Percentiles rank a stretch among this genome's conserved stretches.
These are phyloP conservation scores for Hypseocharis bilobata DNA, from an alignment of 441 rosid species.

Conservation along the genomic window DNA sequence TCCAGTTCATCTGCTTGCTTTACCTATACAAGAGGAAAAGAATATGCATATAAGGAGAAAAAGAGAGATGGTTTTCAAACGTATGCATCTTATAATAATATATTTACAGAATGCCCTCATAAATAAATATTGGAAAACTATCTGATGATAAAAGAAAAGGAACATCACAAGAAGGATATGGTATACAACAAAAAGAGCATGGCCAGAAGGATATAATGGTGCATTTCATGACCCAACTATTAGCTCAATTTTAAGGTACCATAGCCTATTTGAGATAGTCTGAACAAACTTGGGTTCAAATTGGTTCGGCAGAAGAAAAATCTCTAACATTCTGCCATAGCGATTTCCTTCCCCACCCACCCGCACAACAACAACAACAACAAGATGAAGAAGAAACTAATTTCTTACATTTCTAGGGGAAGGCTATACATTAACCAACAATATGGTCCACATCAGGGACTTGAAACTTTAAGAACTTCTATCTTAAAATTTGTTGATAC, in stretches of 20 bases:
- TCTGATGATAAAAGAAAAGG: background rate
- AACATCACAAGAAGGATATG: background rate
- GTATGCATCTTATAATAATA: background rate
- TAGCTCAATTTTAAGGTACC: no score
- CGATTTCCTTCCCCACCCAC: background rate
- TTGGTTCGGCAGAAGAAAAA: background rate
- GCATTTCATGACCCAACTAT: background rate
- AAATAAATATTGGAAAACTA: background rate
- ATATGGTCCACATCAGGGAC: no score
- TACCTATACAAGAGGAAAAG: constrained; percentile 38
- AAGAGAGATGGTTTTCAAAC: background rate
- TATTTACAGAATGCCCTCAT: background rate
- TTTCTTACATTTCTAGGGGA: no score
- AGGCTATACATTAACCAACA: no score
- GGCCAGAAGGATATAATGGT: background rate
- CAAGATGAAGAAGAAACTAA: no score
- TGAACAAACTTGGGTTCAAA: no score
- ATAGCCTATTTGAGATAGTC: no score
- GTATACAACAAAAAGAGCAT: background rate
- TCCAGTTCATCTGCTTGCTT: constrained; percentile 95
- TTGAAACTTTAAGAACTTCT: no score
- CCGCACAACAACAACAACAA: no score
- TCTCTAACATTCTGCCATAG: background rate
- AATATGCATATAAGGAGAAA: constrained; percentile 8
- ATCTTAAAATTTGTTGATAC: no score